Evolutionary conservation across 2,329 filamentous ascomycete genomes (phyloP), one percentile per base, ranked within the genome.

Genomic region (Aspergillus persii): DNA sequence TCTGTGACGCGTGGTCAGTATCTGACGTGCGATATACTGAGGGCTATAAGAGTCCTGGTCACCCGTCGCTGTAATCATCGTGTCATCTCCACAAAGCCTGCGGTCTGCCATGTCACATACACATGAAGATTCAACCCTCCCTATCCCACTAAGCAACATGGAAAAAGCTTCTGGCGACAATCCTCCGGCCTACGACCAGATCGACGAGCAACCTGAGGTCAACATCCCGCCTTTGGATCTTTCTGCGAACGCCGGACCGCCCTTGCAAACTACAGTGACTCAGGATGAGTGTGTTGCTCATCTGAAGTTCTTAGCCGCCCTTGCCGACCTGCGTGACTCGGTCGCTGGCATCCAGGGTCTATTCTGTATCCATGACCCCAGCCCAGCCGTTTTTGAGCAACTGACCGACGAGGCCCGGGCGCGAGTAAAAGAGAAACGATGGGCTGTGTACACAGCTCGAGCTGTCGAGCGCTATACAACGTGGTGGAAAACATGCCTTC

Each of bases 291-390:
- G 88, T 63, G 82, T 91, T 26, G 88, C 85, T 0, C 91, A 95
- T 71, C 80, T 94, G 30, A 91, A 91, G 71, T 79, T 94, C 0
- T 80, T 94, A 1, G 84, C 86, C 54, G 84, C 86, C 8, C 82
- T 94, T 58, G 84, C 90, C 63, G 81, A 81, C 36, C 75, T 94
- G 56, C 88, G 87, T 62, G 86, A 91, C 59, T 82, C 85, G 18
- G 74, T 92, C 18, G 87, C 86, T 5, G 87, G 84, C 56, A 83
- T 77, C 0, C 86, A 92, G 66, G 86, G 87, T 0, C 76, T 92
- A 1, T 93, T 87, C 74, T 84, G 83, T 2, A 80, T 92, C 52
- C 79, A 77, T 67, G 84, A 89, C 64, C 70, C 71, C 2, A 70
- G 75, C 1, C 78, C 76, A 11, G 66, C 66, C 53, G 68, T 69